Base-by-base conservation (phyloP, 2,329 filamentous ascomycete species). In the Aspergillus calidoustus region DNA sequence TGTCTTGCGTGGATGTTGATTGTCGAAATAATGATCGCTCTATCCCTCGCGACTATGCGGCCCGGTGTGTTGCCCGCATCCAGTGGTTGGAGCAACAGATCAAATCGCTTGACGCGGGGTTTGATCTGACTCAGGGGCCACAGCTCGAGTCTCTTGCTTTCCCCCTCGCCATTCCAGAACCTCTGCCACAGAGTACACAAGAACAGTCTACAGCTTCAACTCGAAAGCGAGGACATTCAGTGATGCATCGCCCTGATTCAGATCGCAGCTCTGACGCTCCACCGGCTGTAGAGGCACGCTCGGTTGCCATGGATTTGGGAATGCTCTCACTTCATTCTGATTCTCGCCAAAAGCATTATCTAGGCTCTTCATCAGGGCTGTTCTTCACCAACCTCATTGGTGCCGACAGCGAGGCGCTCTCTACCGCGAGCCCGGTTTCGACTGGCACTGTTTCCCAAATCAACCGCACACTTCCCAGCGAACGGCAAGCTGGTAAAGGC, bases 241-340 rank as follows among this genome's bases (percentile, higher is more conserved):
- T 62, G 1, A 62, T 67, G 46, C 61, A 68, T 4, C 59, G 64
- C 6, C 48, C 58, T 4, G 64, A 55, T 3, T 57, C 66, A 23
- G 66, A 69, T 8, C 64, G 63, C 0, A 8, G n/a, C 11, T n/a
- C 51, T 28, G 51, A 54, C 15, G 19, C 51, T 11, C 19, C 51
- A 15, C 57, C 65, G 1, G 63, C 67, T n/a, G 65, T 59, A 7
- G 66, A 71, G 53, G 71, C 69, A 17, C 68, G 69, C 1, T 71
- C 75, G 0, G 72, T 77, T 17, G 73, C 76, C 0, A 68, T 76
- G 22, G 73, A 77, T 28, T 61, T 79, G 0, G 76, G 76, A 0
- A 73, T 78, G 67, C 64, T 79, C 8, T 76, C 76, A 2, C 68
- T 79, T 11, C 76, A 78, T 51, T 75, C 76, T 0, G 76, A 79